Base-by-base conservation (phyloP, 805 yeast genomes). In the Yamadazyma olivae region DNA sequence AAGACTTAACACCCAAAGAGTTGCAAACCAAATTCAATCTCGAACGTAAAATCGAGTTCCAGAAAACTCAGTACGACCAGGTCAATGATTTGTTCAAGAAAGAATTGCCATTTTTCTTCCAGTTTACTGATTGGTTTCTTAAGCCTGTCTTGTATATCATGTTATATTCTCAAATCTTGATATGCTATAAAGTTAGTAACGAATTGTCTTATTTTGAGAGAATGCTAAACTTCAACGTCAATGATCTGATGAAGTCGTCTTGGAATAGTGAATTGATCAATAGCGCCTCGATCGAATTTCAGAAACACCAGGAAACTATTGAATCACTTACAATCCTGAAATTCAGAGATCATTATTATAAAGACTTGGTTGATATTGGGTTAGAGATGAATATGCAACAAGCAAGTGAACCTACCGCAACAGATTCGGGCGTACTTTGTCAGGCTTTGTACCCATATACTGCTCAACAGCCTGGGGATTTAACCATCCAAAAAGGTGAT, bases 61-160 rank as follows among this genome's bases (percentile, higher is more conserved):
- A 33, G 12, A 53, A 51, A 25, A 36, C 26, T 2, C 43, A 43
- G 32, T 74, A 67, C 45, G 66, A 67, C 2, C 32, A 40, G 8
- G 41, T 64, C 23, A 73, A 75, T 47, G 41, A 48, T 4, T 33
- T 44, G 3, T 55, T 78, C 41, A 73, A 74, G 38, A 39, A 38
- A 20, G 83, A 77, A 27, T 46, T 79, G 1, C 81, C 82, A 0
- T 32, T 41, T 3, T 70, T 75, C 32, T 59, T 70, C 37, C 38
- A 53, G 5, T 49, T 69, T 8, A 51, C 68, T 0, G 39, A 54
- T 3, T 31, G 46, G 10, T 48, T 69, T 17, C 47, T 67, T 26
- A 48, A 51, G 17, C 35, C 39, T 3, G 15, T 41, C 8, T 12
- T 18, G 1, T 19, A 21, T 17, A 15, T 40, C 9, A 22, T 38